Evolutionary conservation across 805 yeast species (phyloP).

Genomic region (Metschnikowia similis): DNA sequence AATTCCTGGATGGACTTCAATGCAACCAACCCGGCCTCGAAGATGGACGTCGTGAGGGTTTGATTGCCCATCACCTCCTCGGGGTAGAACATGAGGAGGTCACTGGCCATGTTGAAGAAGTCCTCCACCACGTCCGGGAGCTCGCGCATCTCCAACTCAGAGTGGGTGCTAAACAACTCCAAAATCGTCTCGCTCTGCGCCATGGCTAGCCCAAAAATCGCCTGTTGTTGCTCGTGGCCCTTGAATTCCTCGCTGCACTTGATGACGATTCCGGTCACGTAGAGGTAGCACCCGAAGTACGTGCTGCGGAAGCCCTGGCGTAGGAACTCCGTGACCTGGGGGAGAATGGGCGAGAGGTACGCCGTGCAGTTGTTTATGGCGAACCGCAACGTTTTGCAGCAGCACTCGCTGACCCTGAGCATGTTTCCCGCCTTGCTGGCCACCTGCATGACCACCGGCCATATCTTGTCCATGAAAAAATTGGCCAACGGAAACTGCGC

Average conservation of each 20-base stretch:
- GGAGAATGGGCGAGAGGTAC: constrained; percentile 55
- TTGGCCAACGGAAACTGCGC: constrained; percentile 48
- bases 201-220: constrained; percentile 71
- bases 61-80: constrained; percentile 43
- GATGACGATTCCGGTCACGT: constrained; percentile 83
- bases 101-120: constrained; percentile 75
- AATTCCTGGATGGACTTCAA: constrained; percentile 53
- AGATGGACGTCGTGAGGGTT: constrained; percentile 47
- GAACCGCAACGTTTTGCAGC: constrained; percentile 62
- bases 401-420: constrained; percentile 66
- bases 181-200: constrained; percentile 63
- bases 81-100: constrained; percentile 73
- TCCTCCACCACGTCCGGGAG: constrained; percentile 78
- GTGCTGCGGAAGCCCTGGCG: constrained; percentile 67
- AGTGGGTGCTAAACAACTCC: constrained; percentile 24
- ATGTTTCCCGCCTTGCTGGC: constrained; percentile 55
- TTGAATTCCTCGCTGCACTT: constrained; percentile 54
- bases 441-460: constrained; percentile 53
- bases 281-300: constrained; percentile 76
- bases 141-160: constrained; percentile 29
- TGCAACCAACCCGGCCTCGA: constrained; percentile 56
- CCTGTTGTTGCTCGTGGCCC: constrained; percentile 51
- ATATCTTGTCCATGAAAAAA: constrained; percentile 47
- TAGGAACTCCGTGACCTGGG: constrained; percentile 60
- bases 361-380: constrained; percentile 59